Conservation (phyloP, 2,329 filamentous ascomycete species). For the Harringtonia lauricola region DNA sequence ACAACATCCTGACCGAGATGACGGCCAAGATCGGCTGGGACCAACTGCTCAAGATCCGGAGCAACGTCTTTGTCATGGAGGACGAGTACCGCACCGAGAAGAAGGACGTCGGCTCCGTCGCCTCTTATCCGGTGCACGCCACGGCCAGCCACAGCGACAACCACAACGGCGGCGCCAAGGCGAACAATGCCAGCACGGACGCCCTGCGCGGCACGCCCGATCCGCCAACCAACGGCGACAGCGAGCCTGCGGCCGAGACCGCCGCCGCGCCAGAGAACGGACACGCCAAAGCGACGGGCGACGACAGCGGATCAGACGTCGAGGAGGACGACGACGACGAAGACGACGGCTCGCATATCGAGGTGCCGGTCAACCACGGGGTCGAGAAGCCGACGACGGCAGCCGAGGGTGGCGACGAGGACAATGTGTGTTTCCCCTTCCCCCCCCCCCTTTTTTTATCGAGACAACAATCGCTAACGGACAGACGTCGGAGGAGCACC, state of each 20-base stretch:
- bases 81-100: conserved; percentile 93
- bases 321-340: conserved; percentile 8
- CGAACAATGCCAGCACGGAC: conserved; percentile 69
- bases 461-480: too few species aligned
- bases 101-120: conserved; percentile 45
- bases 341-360: conserved; percentile 15
- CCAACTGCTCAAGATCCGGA: conserved; percentile 84
- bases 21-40: conserved; percentile 97
- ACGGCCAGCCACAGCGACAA: not conserved
- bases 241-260: too few species aligned
- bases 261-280: too few species aligned
- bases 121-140: conserved; percentile 23
- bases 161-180: conserved; percentile 42
- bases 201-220: conserved; percentile 63
- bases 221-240: conserved; percentile 37
- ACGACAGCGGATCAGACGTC: conserved; percentile 15
- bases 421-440: conserved; percentile 46
- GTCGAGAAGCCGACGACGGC: conserved; percentile 74
- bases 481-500: conserved; percentile 48
- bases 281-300: conserved; percentile 8
- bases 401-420: conserved; percentile 66
- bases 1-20: conserved; percentile 88
- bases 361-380: conserved; percentile 21
- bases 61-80: conserved; percentile 98
- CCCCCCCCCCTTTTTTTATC: too few species aligned